Percentiles rank a stretch among this genome's conserved stretches.
These are phyloP conservation scores for Heliosperma pusillum DNA, from an alignment of 148 eudicot species.

Conservation along the genomic window DNA sequence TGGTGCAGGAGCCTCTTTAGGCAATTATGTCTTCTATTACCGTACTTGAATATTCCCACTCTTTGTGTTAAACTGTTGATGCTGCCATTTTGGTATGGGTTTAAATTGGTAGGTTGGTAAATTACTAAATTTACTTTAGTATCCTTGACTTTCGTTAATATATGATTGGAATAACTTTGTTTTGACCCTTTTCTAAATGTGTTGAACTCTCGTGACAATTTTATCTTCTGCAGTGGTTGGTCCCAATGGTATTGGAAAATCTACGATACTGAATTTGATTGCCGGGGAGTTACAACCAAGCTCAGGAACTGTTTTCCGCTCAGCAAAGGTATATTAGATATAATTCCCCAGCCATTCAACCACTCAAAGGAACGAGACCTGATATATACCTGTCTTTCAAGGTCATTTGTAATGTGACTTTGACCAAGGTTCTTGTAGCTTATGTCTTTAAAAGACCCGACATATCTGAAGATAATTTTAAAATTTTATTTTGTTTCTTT, in stretches of 20 bases:
- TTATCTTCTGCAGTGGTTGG: slow-evolving; percentile 79
- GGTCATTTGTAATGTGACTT: not conserved
- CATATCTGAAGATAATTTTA: not conserved
- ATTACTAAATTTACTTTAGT: not conserved
- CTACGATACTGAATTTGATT: slow-evolving; percentile 93
- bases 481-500: not conserved
- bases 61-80: too few species aligned
- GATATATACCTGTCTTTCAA: not conserved
- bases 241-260: slow-evolving; percentile 97
- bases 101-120: not conserved
- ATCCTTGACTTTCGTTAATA: not conserved
- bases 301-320: slow-evolving; percentile 97
- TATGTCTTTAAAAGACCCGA: not conserved
- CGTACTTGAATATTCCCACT: not conserved
- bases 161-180: not conserved
- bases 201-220: slow-evolving; percentile 11
- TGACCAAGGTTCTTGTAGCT: not conserved
- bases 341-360: not conserved
- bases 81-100: not conserved
- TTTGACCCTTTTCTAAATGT: not conserved
- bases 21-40: not conserved
- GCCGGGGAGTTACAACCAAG: slow-evolving; percentile 96
- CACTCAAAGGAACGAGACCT: not conserved
- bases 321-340: slow-evolving; percentile 68
- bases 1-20: not conserved